phyloP scores from a whole-genome alignment of 768 basidiomycete species.

The Zangia roseola region DNA sequence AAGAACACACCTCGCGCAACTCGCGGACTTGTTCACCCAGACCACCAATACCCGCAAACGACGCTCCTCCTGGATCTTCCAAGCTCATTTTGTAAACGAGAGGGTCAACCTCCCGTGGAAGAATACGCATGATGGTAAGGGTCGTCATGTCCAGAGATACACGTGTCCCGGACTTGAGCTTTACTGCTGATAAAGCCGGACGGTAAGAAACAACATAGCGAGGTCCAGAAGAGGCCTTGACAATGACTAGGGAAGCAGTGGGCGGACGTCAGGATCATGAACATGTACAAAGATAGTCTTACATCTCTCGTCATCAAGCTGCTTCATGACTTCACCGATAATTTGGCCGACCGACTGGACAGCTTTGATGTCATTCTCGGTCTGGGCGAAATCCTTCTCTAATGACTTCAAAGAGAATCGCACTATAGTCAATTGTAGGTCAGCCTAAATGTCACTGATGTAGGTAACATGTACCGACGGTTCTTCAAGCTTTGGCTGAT shows the following conservation, averaged over 20 bases:
- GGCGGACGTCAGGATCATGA: neutral
- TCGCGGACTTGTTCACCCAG: conserved; percentile 95
- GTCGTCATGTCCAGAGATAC: conserved; percentile 99
- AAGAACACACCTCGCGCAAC: conserved; percentile 73
- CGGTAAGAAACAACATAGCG: conserved; percentile 98
- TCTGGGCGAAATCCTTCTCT: conserved; percentile 88
- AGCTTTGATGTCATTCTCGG: conserved; percentile 98
- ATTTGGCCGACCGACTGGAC: conserved; percentile 99
- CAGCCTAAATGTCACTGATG: neutral
- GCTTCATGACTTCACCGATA: conserved; percentile 98
- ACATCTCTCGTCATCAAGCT: conserved; percentile 97
- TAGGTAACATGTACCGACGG: conserved; percentile 48
- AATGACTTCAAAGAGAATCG: conserved; percentile 88
- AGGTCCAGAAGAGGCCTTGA: conserved; percentile 97
- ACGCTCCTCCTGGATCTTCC: conserved; percentile 93
- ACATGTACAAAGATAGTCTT: conserved; percentile 30
- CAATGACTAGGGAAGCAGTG: conserved; percentile 65
- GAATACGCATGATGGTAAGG: conserved; percentile 96
- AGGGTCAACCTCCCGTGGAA: conserved; percentile 97
- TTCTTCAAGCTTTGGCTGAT: conserved; percentile 89
- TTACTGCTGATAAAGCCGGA: conserved; percentile 84
- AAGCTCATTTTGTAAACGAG: conserved; percentile 99
- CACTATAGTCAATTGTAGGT: conserved; percentile 46
- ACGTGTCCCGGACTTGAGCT: conserved; percentile 91
- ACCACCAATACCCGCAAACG: conserved; percentile 97